A percentile compares a stretch with the other conserved stretches of the same genome.
Conservation (phyloP, 2,329 filamentous ascomycete species). For the Apiospora aurea region DNA sequence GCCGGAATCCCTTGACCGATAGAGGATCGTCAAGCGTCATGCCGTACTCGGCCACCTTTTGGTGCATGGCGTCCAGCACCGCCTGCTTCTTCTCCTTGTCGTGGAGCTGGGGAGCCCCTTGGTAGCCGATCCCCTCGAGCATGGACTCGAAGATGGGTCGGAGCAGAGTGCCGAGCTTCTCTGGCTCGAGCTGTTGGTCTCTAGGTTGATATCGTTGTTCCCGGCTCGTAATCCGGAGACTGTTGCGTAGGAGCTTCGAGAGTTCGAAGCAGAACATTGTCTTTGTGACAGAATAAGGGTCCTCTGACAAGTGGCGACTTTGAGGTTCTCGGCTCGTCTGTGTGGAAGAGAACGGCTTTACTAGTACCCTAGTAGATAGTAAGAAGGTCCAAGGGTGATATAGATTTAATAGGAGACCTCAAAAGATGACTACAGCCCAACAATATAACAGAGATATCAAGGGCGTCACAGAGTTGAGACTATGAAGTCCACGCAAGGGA, state of each 20-base stretch:
- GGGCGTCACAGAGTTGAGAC: background rate
- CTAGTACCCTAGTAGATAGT: background rate
- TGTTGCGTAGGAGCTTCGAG: background rate
- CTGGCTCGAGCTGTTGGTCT: background rate
- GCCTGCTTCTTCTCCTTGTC: slow-evolving; percentile 12
- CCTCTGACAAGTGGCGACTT: background rate
- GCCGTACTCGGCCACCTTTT: background rate
- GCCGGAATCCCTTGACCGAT: background rate
- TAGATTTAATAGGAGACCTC: background rate
- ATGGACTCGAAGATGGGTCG: background rate
- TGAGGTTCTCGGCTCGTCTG: background rate
- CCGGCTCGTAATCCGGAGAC: background rate
- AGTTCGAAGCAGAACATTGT: background rate
- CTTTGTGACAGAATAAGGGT: background rate
- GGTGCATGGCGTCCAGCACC: background rate
- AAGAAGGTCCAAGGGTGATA: background rate
- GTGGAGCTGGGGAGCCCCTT: background rate
- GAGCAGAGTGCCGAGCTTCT: background rate
- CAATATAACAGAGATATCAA: background rate
- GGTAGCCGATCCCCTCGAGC: background rate
- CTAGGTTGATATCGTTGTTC: background rate
- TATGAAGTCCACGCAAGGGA: background rate
- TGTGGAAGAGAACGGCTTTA: background rate
- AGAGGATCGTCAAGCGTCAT: background rate
- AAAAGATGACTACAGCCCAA: background rate